Base-by-base conservation (phyloP, 768 basidiomycete genomes). In the Cyathus striatus region DNA sequence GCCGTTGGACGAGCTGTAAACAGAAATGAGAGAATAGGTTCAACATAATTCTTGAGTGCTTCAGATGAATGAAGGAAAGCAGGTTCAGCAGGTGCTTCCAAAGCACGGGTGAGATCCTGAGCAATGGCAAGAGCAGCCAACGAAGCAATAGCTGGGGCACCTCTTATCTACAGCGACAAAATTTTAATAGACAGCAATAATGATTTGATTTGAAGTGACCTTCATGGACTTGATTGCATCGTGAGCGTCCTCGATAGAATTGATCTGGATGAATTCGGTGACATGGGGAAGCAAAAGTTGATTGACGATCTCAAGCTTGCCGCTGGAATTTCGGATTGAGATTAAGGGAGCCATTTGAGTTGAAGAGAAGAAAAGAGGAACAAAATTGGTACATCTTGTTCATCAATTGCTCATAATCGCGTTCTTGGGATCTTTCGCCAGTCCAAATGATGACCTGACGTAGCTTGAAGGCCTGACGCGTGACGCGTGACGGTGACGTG, bases 191-290 rank as follows among this genome's bases (percentile, higher is more conserved):
- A 10, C 16, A 9, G 21, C 21, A 17, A 18, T 4, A 17, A 39
- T 9, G 21, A 10, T 23, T 40, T 9, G 33, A 48, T 58, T 16
- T 22, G 16, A 45, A 16, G 40, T 40, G 16, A 84, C 91, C 77
- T 92, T 94, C 94, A 98, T 98, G 13, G 84, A 74, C 66, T 90
- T 94, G 65, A 97, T 97, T 14, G 93, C 94, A 56, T 92, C 88
- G 64, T 89, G 86, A 0, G 93, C 94, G 23, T 91, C 79, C 40
- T 92, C 80, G 46, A 90, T 69, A 12, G 79, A 75, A n/a, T 77
- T 65, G 40, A 97, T 79, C 18, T 70, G 54, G 23, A 89, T 48
- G 51, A 76, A 88, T 49, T 83, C 70, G 13, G 78, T 77, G 1
- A 72, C 75, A 56, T 88, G 86, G 0, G 92, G 93, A 6, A 95